Conservation (phyloP, 306 rosid species). For the Carpinus fangiana region DNA sequence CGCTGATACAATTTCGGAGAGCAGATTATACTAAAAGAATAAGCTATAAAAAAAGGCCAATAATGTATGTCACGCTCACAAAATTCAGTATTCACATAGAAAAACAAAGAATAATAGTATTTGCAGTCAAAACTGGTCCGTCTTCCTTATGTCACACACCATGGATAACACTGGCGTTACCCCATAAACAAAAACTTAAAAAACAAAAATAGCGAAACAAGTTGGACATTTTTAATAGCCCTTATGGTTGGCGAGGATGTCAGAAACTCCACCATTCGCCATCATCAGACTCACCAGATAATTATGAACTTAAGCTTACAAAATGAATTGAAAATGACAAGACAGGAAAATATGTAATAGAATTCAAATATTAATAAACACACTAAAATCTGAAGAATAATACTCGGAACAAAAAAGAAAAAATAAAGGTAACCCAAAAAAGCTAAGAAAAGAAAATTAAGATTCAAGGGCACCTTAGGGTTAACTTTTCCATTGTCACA, state of each 20-base stretch:
- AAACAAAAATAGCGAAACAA: background rate
- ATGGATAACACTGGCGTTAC: background rate
- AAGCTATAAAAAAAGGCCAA: background rate
- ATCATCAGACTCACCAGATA: background rate
- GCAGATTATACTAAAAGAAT: background rate
- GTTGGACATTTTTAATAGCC: background rate
- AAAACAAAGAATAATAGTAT: background rate
- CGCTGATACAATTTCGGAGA: background rate
- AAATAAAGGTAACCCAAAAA: background rate
- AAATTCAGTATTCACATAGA: background rate
- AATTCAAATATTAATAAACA: background rate
- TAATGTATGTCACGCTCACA: background rate
- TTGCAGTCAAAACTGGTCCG: background rate
- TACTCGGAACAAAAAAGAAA: background rate
- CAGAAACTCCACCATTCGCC: background rate
- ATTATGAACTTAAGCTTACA: background rate
- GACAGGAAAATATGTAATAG: background rate
- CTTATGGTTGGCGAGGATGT: background rate
- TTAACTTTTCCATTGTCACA: constrained; percentile 79
- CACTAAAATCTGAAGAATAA: background rate
- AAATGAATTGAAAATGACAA: background rate
- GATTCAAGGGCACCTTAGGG: constrained; percentile 59
- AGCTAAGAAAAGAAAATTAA: constrained; percentile 8
- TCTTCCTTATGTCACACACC: background rate
- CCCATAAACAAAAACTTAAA: background rate